Evolutionary conservation across 2,329 filamentous ascomycete genomes (phyloP).

Genomic region (Amesomyces nigricolor): DNA sequence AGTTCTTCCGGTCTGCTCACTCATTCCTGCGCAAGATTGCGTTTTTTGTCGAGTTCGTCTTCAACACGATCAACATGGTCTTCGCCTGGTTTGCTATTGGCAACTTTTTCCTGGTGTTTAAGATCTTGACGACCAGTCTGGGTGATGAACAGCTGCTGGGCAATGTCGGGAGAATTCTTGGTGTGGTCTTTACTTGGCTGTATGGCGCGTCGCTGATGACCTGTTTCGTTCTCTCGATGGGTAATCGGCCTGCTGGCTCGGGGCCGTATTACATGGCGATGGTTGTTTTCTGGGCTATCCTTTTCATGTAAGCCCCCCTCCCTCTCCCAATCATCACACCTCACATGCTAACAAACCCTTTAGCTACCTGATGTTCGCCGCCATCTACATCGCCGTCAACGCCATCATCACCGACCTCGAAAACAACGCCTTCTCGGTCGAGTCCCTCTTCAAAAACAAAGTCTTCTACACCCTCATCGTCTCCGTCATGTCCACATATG

Average conservation of each 20-base stretch:
- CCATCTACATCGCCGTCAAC: slow-evolving; percentile 85
- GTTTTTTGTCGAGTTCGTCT: slow-evolving; percentile 88
- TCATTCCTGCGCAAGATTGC: slow-evolving; percentile 80
- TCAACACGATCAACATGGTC: slow-evolving; percentile 93
- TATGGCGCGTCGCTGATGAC: slow-evolving; percentile 89
- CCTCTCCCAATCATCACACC: not conserved
- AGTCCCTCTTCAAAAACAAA: slow-evolving; percentile 74
- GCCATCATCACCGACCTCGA: slow-evolving; percentile 68
- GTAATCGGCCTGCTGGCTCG: slow-evolving; percentile 90
- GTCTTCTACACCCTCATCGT: slow-evolving; percentile 93
- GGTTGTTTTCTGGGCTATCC: slow-evolving; percentile 96
- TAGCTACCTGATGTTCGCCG: slow-evolving; percentile 88
- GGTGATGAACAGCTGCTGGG: slow-evolving; percentile 65
- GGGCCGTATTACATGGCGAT: slow-evolving; percentile 92
- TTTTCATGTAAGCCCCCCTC: slow-evolving; percentile 68
- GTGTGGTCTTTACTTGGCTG: slow-evolving; percentile 91
- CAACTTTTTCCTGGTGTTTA: slow-evolving; percentile 99
- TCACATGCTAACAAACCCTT: slow-evolving; percentile 4
- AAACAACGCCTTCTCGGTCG: slow-evolving; percentile 60
- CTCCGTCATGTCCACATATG: slow-evolving; percentile 84
- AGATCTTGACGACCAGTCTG: slow-evolving; percentile 86
- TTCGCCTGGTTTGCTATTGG: slow-evolving; percentile 98
- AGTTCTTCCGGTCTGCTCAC: slow-evolving; percentile 92
- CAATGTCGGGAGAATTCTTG: slow-evolving; percentile 69
- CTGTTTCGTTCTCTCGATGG: slow-evolving; percentile 90